Base-by-base conservation (phyloP, 352 stramenopile species). In the Globisporangium spinosum region DNA sequence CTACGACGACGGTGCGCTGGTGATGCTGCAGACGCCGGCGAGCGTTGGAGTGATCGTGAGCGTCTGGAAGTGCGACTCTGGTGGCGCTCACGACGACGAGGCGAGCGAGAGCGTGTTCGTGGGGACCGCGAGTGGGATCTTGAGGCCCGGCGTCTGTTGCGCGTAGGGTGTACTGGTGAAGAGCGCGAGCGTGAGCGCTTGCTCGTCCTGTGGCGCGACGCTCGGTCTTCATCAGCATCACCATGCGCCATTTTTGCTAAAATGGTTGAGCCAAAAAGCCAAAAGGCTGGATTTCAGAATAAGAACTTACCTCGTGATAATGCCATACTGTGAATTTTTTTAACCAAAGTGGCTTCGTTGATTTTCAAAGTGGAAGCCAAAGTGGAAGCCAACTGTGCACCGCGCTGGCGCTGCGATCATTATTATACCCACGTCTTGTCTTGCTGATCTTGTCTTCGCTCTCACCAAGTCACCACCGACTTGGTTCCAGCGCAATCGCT, bases 171-270 rank as follows among this genome's bases (percentile, higher is more conserved):
- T 2, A 20, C 25, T 60, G 7, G 10, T 29, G 17, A 2, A n/a
- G 53, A 51, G 43, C 17, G 53, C 17, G 55, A 60, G 55, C 55
- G 55, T 20, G 29, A 43, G 54, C 25, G 25, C 53, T 59, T 59
- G 3, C 55, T 60, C 29, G 27, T 27, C 15, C 25, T n/a, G 55
- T 43, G 27, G 13, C 27, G 55, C 15, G 55, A 29, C 17, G 17
- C 17, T 51, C 43, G 43, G 6, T 23, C 43, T 23, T 51, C 43
- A 23, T 51, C 53, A 15, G 38, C 38, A 15, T 22, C 13, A 17
- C 13, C 51, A 20, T 3, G 22, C 23, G 17, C 40, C 40, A 49
- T 49, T 22, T 17, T 51, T 51, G 43, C 17, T 20, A n/a, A 20
- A 20, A n/a, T 47, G 13, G 12, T 49, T 49, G 43, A 22, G 43